Conservation (phyloP, 2,329 filamentous ascomycete species). For the Orbilia ellipsospora region DNA sequence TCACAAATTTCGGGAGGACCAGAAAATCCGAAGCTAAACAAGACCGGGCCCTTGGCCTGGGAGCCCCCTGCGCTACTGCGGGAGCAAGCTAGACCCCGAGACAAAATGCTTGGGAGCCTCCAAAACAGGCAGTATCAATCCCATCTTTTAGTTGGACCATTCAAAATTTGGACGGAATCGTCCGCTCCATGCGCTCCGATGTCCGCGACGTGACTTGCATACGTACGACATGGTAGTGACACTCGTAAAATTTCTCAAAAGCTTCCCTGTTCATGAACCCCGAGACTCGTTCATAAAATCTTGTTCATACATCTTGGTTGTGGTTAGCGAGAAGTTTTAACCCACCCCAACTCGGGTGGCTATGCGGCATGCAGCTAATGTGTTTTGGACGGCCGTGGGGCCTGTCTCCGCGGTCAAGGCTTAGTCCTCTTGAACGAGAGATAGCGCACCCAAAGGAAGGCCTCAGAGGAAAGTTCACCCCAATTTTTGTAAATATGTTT, state of each 20-base stretch:
- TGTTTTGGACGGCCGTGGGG: neutral
- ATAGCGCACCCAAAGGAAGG: too few relatives aligned
- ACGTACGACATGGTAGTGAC: neutral
- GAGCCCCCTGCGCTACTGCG: constrained; percentile 2
- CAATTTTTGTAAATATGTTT: neutral
- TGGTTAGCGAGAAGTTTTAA: too few relatives aligned
- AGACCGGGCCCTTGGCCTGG: neutral
- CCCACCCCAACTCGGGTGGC: too few relatives aligned
- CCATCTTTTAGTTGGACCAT: neutral
- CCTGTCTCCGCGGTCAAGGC: neutral
- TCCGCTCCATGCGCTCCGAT: constrained; percentile 15
- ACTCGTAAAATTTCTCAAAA: neutral
- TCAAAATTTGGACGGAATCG: constrained; percentile 3
- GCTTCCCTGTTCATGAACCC: too few relatives aligned
- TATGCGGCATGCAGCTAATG: constrained; percentile 1
- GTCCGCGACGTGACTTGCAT: neutral
- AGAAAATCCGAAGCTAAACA: neutral
- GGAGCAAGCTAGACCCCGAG: constrained; percentile 22
- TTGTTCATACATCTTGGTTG: too few relatives aligned
- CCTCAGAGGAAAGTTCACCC: too few relatives aligned
- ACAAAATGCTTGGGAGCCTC: constrained; percentile 8
- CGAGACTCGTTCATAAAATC: too few relatives aligned
- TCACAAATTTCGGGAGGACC: neutral
- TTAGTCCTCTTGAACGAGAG: neutral
- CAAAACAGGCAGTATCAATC: constrained; percentile 24